Conservation (phyloP, 2,329 filamentous ascomycete genomes). For the Diaporthe australafricana region DNA sequence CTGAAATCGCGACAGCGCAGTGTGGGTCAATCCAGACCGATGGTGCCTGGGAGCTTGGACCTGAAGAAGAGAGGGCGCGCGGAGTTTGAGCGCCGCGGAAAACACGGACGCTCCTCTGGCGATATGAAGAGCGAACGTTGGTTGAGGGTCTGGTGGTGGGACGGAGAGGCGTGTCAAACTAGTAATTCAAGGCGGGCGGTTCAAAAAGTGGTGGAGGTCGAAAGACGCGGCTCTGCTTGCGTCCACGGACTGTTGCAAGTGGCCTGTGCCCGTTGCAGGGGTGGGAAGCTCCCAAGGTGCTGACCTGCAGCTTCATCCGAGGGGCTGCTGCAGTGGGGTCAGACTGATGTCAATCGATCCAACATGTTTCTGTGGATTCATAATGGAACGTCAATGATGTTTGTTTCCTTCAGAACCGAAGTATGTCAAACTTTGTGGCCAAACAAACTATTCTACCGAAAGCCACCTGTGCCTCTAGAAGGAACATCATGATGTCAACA, state of each 20-base stretch:
- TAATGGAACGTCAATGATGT: not conserved
- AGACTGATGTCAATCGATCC: not conserved
- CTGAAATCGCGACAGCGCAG: slow-evolving; percentile 18
- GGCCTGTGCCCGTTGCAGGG: not conserved
- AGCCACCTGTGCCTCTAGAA: not conserved
- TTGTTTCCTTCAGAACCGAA: not conserved
- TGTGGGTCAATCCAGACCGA: not conserved
- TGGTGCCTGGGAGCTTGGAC: not conserved
- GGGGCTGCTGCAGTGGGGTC: not conserved
- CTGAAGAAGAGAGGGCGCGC: not conserved
- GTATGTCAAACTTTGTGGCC: not conserved
- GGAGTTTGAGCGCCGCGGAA: not conserved
- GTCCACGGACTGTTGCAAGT: not conserved
- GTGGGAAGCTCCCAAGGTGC: slow-evolving; percentile 1
- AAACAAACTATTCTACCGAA: not conserved
- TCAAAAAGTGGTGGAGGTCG: slow-evolving; percentile 50
- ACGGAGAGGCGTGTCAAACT: not conserved
- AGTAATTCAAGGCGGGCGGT: slow-evolving; percentile 31
- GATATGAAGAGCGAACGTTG: slow-evolving; percentile 3
- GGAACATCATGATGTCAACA: not conserved
- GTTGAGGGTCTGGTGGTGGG: not conserved
- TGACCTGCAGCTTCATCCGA: not conserved
- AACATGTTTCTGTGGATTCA: not conserved
- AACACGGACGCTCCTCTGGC: not conserved
- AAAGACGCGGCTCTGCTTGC: slow-evolving; percentile 44